Evolutionary conservation across 352 stramenopile species (phyloP).

Genomic region (Pythium chondricola): DNA sequence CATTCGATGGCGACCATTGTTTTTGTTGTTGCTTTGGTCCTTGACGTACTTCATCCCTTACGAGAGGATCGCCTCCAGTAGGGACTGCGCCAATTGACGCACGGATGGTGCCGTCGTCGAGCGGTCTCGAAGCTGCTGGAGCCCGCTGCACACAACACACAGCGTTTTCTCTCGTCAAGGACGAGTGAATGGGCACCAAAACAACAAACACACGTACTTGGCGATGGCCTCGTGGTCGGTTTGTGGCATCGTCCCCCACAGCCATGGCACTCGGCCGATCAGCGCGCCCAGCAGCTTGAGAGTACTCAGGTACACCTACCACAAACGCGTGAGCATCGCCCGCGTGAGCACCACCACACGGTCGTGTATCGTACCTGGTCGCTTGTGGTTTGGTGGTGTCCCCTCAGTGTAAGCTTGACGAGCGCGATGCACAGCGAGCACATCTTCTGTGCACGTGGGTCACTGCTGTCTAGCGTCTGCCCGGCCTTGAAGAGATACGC

Average conservation of each 20-base stretch:
- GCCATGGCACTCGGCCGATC: slow-evolving; percentile 38
- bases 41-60: too few species aligned
- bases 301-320: slow-evolving; percentile 39
- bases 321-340: neutral
- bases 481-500: slow-evolving; percentile 38
- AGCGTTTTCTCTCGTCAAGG: neutral
- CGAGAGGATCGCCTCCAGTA: slow-evolving; percentile 49
- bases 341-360: slow-evolving; percentile 12
- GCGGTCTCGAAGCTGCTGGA: slow-evolving; percentile 28
- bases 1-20: too few species aligned
- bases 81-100: slow-evolving; percentile 40
- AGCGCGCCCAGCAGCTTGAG: slow-evolving; percentile 54
- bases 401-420: neutral
- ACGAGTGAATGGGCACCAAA: neutral
- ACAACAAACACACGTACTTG: slow-evolving; percentile 7
- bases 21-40: too few species aligned
- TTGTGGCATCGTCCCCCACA: slow-evolving; percentile 17
- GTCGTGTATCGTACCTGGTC: neutral
- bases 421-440: neutral
- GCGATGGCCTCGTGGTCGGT: neutral
- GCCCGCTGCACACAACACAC: slow-evolving; percentile 19
- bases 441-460: neutral
- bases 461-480: slow-evolving; percentile 6
- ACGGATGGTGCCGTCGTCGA: slow-evolving; percentile 15
- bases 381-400: neutral